Evolutionary conservation across 176 grass and related monocot species (phyloP).

Genomic region (Bonia amplexicaulis): DNA sequence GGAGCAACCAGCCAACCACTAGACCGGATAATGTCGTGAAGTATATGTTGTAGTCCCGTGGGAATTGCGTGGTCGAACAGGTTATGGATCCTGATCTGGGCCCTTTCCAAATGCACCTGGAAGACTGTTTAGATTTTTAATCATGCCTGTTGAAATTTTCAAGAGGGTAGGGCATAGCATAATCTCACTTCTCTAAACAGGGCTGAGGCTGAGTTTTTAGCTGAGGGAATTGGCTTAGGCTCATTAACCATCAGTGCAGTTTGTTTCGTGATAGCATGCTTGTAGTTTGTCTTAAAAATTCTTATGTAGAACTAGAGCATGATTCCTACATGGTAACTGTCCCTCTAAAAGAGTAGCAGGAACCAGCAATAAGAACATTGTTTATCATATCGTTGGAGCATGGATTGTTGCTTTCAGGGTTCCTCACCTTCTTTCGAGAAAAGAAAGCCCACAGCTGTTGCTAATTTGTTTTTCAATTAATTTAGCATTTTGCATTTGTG

Average conservation of each 20-base stretch:
- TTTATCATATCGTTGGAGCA: not conserved
- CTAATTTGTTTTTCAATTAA: not conserved
- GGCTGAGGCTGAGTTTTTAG: not conserved
- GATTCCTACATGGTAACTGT: not conserved
- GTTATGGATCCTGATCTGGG: not conserved
- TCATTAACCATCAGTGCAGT: not conserved
- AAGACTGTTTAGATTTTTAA: not conserved
- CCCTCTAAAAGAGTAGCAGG: not conserved
- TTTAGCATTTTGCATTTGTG: not conserved
- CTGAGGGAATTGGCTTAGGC: not conserved
- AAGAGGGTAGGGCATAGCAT: not conserved
- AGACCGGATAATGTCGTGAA: not conserved
- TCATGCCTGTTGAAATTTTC: not conserved
- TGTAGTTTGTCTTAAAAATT: not conserved
- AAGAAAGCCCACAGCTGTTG: not conserved
- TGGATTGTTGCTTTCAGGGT: not conserved
- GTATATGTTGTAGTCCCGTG: not conserved
- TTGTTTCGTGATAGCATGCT: not conserved
- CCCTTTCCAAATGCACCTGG: not conserved
- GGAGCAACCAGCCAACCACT: not conserved
- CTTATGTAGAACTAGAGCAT: not conserved
- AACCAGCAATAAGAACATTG: not conserved
- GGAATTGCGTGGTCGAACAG: not conserved
- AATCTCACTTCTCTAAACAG: not conserved
- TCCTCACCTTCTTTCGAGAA: not conserved